Conservation (phyloP, 2,329 filamentous ascomycete species). For the Hymenoscyphus salicellus region DNA sequence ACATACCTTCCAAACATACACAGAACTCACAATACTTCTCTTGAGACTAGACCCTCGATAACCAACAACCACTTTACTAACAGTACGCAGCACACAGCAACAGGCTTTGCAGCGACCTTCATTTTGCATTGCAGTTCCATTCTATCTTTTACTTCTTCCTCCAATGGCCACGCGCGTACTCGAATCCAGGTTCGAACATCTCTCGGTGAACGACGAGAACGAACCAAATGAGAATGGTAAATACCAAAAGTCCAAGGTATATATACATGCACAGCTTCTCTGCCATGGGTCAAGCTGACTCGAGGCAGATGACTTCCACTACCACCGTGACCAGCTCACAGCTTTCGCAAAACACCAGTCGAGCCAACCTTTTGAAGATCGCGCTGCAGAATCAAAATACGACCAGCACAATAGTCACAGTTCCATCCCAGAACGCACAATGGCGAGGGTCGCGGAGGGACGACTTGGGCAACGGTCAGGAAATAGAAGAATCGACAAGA, state of each 20-base stretch:
- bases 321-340: slow-evolving; percentile 33
- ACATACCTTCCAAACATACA: background rate
- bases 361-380: slow-evolving; percentile 82
- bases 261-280: slow-evolving; percentile 30
- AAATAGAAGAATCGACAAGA: slow-evolving; percentile 49
- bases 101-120: background rate
- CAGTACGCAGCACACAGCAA: slow-evolving; percentile 10
- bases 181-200: slow-evolving; percentile 83
- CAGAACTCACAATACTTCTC: background rate
- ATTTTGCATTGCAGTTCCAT: background rate
- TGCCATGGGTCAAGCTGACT: slow-evolving; percentile 34
- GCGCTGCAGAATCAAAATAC: slow-evolving; percentile 75
- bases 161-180: slow-evolving; percentile 72
- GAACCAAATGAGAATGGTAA: slow-evolving; percentile 55
- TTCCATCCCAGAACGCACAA: slow-evolving; percentile 65
- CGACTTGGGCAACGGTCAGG: slow-evolving; percentile 42
- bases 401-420: slow-evolving; percentile 64
- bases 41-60: background rate
- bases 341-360: slow-evolving; percentile 53
- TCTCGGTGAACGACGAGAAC: slow-evolving; percentile 88
- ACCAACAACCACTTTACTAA: slow-evolving; percentile 22
- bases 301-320: slow-evolving; percentile 36
- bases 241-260: slow-evolving; percentile 77
- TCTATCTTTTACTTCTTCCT: background rate
- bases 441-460: slow-evolving; percentile 45